Evolutionary conservation across 2,329 filamentous ascomycete genomes (phyloP).

Genomic region (Pezicula carpinea): DNA sequence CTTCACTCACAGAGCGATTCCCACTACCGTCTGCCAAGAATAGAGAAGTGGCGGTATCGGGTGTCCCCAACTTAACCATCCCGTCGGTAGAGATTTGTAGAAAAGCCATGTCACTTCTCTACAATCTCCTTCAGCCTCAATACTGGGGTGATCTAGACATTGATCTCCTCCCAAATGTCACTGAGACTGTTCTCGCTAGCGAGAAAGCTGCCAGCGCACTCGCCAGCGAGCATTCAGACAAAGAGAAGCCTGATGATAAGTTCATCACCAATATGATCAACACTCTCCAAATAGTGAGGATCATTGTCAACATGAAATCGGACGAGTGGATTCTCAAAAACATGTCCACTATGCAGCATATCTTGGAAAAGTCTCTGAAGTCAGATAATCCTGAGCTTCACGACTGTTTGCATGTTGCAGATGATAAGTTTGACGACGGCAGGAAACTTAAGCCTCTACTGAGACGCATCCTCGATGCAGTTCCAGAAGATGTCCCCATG

Average conservation of each 20-base stretch:
- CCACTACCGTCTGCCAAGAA: slow-evolving; percentile 67
- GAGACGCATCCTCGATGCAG: slow-evolving; percentile 78
- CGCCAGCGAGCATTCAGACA: slow-evolving; percentile 54
- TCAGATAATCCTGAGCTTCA: slow-evolving; percentile 90
- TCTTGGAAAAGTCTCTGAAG: slow-evolving; percentile 83
- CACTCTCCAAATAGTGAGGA: slow-evolving; percentile 84
- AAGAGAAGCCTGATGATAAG: slow-evolving; percentile 75
- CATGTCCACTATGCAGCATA: slow-evolving; percentile 73
- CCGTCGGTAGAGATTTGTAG: slow-evolving; percentile 74
- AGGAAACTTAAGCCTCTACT: slow-evolving; percentile 71
- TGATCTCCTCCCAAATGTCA: slow-evolving; percentile 85
- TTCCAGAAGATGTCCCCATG: slow-evolving; percentile 74
- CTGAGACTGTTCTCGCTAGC: slow-evolving; percentile 76
- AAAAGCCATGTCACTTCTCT: slow-evolving; percentile 76
- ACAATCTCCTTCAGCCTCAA: slow-evolving; percentile 77
- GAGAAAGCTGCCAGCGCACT: slow-evolving; percentile 67
- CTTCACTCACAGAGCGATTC: slow-evolving; percentile 81
- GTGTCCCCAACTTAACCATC: slow-evolving; percentile 44
- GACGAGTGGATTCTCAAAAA: slow-evolving; percentile 88
- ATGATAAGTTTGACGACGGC: slow-evolving; percentile 64
- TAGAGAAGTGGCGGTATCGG: slow-evolving; percentile 44
- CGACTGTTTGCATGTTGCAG: slow-evolving; percentile 77
- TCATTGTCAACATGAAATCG: slow-evolving; percentile 81
- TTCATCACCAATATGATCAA: slow-evolving; percentile 88
- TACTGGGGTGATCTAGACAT: slow-evolving; percentile 92